Conservation (phyloP, 129 eudicot genomes). For the Flaveria trinervia region DNA sequence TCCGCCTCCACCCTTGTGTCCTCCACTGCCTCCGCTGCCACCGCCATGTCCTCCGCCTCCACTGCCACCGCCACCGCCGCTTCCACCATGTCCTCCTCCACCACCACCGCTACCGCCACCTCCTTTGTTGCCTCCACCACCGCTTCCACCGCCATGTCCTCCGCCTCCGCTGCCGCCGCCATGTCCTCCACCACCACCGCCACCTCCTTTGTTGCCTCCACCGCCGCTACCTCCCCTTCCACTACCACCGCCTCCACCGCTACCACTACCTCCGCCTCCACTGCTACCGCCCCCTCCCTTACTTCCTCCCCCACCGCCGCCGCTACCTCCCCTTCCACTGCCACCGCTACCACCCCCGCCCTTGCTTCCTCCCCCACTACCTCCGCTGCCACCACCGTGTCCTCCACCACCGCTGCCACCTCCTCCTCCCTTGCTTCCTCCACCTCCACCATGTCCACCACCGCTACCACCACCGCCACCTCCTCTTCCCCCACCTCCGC, state of each 20-base stretch:
- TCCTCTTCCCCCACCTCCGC: neutral
- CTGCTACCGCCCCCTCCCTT: neutral
- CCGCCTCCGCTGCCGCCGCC: neutral
- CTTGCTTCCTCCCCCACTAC: neutral
- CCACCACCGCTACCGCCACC: neutral
- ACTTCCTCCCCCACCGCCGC: neutral
- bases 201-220: neutral
- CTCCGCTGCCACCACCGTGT: neutral
- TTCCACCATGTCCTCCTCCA: neutral
- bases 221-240: neutral
- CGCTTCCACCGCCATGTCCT: neutral
- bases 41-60: neutral
- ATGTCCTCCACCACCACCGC: neutral
- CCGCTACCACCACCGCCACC: neutral
- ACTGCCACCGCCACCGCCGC: neutral
- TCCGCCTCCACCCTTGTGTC: no score
- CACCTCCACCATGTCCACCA: neutral
- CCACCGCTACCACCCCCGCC: neutral
- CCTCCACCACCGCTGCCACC: neutral
- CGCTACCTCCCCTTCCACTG: neutral
- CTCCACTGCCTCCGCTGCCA: neutral
- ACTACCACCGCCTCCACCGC: neutral
- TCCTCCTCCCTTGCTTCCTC: neutral
- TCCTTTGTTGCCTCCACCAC: neutral
- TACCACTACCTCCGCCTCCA: neutral